Evolutionary conservation across 768 basidiomycete species (phyloP), one percentile per base, ranked within the genome.

Genomic region (Leccinellum luteum): DNA sequence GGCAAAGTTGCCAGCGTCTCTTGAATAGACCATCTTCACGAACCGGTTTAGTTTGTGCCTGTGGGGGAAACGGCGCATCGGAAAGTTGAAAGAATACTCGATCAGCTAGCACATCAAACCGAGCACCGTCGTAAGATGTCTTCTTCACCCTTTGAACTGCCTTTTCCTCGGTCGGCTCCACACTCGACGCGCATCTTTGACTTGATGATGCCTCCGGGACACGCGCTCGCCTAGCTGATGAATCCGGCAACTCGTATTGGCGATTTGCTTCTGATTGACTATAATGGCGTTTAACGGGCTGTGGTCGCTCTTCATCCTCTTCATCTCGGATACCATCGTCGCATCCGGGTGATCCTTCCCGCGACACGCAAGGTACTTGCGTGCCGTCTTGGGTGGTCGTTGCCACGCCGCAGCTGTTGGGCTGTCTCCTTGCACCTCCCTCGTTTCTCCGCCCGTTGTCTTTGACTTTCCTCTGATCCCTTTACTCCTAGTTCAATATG

Each of bases 1-100:
- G 25, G 25, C 25, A 4, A 25, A 25, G 25, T 2, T 25, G 4
- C 25, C 41, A 71, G 23, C 0, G 70, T 72, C 19, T 58, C 60
- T 21, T 73, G 70, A 6, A 63, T 21, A 59, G 62, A 19, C 19
- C 66, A 1, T 61, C 50, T 1, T 51, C 57, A 32, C 32, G 34
- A 31, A 25, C n/a, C 4, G 44, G 48, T 7, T 44, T 31, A 10
- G 28, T 10, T 28, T 28, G 35, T 1, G 59, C 9, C 25, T 35
- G 28, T 1, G 60, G 63, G 9, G 59, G 47, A 21, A 31, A 45
- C 14, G 56, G 49, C 23, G 49, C 23, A 10, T 6, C 2, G 55
- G 48, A 25, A 51, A 41, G 4, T 57, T 35, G 7, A 25, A 2
- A 12, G 7, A 32, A 41, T 2, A 13, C 8, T 15, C 5, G 21